A percentile compares a stretch with the other conserved stretches of the same genome.
Evolutionary conservation across 805 yeast species (phyloP).

Genomic region (Henningerozyma blattae): DNA sequence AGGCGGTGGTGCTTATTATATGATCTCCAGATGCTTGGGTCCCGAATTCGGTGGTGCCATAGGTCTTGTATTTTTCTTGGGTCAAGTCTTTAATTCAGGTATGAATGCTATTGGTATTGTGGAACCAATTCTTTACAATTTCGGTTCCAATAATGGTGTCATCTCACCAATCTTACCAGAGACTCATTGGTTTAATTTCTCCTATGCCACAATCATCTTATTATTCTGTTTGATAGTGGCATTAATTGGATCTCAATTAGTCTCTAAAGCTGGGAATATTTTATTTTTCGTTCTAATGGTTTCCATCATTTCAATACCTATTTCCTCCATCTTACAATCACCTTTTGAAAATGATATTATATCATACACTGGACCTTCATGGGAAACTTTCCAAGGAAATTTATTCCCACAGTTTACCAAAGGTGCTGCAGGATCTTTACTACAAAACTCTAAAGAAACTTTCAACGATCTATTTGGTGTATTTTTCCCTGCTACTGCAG

Average conservation of each 20-base stretch:
- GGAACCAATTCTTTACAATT: conserved; percentile 77
- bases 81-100: conserved; percentile 85
- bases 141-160: conserved; percentile 34
- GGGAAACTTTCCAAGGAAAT: conserved; percentile 54
- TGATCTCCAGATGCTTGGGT: conserved; percentile 90
- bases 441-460: conserved; percentile 49
- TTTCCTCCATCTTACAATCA: conserved; percentile 53
- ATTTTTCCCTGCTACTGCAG: conserved; percentile 97
- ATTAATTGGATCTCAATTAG: conserved; percentile 67
- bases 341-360: conserved; percentile 47
- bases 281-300: conserved; percentile 53
- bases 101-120: conserved; percentile 92
- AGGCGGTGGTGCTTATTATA: conserved; percentile 97
- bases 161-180: conserved; percentile 50
- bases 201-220: conserved; percentile 60
- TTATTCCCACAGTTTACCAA: conserved; percentile 69
- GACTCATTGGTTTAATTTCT: conserved; percentile 54
- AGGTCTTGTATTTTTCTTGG: conserved; percentile 87
- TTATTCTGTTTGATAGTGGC: conserved; percentile 66
- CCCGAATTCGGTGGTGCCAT: conserved; percentile 98
- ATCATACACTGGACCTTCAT: conserved; percentile 61
- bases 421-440: conserved; percentile 86
- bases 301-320: conserved; percentile 72
- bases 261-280: conserved; percentile 70
- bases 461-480: conserved; percentile 85